Conservation (phyloP, 768 basidiomycete genomes). For the Auricularia auricula-judae region DNA sequence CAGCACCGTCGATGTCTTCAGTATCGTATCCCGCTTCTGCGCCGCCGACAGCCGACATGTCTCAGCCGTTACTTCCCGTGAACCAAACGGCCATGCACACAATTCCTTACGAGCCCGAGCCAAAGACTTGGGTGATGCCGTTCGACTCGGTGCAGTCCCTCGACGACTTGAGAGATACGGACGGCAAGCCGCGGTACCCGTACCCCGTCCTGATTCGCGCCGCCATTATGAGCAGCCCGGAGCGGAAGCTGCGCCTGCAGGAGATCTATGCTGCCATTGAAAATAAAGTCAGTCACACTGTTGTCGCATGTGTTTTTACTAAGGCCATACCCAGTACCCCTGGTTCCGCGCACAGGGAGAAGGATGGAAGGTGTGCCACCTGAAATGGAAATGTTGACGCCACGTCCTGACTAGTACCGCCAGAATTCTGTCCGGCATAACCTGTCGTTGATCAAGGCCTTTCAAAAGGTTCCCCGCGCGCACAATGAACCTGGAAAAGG, state of each 20-base stretch:
- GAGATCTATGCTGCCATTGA: background rate
- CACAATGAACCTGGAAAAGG: constrained; percentile 65
- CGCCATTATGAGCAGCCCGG: background rate
- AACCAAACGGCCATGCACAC: background rate
- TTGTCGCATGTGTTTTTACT: background rate
- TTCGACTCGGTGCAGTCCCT: background rate
- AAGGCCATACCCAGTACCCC: background rate
- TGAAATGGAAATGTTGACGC: background rate
- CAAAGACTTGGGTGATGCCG: background rate
- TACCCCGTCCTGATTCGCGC: background rate
- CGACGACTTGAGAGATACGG: background rate
- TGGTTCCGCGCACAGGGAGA: background rate
- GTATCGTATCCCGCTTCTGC: background rate
- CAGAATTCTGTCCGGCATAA: constrained; percentile 44
- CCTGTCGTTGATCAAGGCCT: constrained; percentile 45
- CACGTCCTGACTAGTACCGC: background rate
- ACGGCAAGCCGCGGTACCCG: background rate
- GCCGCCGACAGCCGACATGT: background rate
- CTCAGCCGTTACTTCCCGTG: background rate
- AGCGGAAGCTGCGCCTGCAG: background rate
- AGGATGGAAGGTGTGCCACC: background rate
- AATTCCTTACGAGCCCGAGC: background rate
- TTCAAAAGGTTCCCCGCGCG: constrained; percentile 41
- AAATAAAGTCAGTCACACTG: background rate
- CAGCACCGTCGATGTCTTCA: background rate